Percentiles rank a stretch among this genome's conserved stretches.
Evolutionary conservation across 257 asterid genomes (phyloP).

Genomic region (Petunia secreta): DNA sequence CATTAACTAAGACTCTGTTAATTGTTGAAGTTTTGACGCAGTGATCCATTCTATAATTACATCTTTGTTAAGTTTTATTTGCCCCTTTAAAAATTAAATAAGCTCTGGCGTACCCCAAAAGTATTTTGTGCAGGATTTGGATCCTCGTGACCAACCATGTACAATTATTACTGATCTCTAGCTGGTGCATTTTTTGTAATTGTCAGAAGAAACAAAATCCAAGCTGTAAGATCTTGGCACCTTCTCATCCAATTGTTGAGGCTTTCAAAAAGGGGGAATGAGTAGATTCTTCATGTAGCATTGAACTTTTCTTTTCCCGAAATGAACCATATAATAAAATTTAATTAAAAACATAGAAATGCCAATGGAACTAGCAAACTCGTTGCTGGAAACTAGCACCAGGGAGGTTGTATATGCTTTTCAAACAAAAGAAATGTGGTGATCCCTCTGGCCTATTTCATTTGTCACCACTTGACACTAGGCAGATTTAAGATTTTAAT

Average conservation of each 20-base stretch:
- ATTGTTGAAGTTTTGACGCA: too few relatives aligned
- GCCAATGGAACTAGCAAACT: not conserved
- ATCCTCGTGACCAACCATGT: constrained; percentile 4
- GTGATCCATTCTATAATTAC: not conserved
- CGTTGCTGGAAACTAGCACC: constrained; percentile 13
- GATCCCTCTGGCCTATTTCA: not conserved
- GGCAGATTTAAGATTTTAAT: not conserved
- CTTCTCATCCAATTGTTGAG: constrained; percentile 9
- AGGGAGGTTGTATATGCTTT: constrained; percentile 3
- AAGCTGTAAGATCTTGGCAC: constrained; percentile 22
- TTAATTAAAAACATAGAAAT: not conserved
- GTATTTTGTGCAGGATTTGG: not conserved
- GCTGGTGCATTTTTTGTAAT: not conserved
- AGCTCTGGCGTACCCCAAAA: not conserved
- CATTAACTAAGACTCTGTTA: not conserved
- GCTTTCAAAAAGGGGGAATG: not conserved
- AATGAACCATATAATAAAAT: not conserved
- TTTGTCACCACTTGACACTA: not conserved
- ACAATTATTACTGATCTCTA: not conserved
- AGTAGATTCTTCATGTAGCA: not conserved
- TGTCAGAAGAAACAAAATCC: constrained; percentile 18
- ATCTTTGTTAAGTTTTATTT: not conserved
- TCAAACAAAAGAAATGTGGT: not conserved
- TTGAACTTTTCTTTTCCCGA: not conserved
- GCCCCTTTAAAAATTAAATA: not conserved